Conservation (phyloP, 2,329 filamentous ascomycete genomes). For the Fusarium algeriense region DNA sequence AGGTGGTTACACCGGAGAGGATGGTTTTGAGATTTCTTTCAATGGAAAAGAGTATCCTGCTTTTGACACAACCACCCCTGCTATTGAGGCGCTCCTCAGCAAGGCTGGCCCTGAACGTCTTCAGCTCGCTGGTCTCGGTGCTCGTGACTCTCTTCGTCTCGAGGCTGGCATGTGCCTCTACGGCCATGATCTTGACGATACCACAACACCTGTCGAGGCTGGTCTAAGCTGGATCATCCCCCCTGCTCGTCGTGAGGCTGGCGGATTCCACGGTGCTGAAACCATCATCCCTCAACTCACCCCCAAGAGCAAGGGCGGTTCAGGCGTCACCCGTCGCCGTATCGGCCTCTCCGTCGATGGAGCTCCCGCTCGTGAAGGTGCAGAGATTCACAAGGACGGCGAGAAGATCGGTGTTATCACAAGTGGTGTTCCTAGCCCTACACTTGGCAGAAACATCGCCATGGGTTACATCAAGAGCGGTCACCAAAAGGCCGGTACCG, state of each 20-base stretch:
- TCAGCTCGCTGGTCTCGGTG: conserved; percentile 87
- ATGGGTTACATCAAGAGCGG: conserved; percentile 93
- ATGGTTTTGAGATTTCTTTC: conserved; percentile 97
- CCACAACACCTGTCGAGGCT: conserved; percentile 70
- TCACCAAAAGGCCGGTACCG: conserved; percentile 85
- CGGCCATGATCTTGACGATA: conserved; percentile 93
- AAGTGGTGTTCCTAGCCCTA: conserved; percentile 90
- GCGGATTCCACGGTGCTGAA: conserved; percentile 88
- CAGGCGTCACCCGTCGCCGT: conserved; percentile 77
- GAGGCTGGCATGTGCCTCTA: conserved; percentile 99
- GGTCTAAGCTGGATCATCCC: conserved; percentile 82
- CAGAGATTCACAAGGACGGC: conserved; percentile 76
- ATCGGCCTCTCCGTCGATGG: conserved; percentile 87
- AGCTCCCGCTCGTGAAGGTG: conserved; percentile 90
- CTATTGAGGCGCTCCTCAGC: conserved; percentile 76
- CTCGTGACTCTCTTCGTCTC: conserved; percentile 89
- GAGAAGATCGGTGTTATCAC: conserved; percentile 83
- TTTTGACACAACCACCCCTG: conserved; percentile 61
- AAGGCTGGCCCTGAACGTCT: conserved; percentile 72
- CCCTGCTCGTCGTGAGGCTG: conserved; percentile 74
- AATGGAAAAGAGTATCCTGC: conserved; percentile 57
- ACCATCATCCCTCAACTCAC: conserved; percentile 82
- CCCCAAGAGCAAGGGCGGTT: conserved; percentile 77
- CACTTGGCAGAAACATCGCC: conserved; percentile 88
- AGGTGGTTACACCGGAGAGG: conserved; percentile 96